phyloP scores from a whole-genome alignment of 345 rosid genomes.

The Camelina laxa region DNA sequence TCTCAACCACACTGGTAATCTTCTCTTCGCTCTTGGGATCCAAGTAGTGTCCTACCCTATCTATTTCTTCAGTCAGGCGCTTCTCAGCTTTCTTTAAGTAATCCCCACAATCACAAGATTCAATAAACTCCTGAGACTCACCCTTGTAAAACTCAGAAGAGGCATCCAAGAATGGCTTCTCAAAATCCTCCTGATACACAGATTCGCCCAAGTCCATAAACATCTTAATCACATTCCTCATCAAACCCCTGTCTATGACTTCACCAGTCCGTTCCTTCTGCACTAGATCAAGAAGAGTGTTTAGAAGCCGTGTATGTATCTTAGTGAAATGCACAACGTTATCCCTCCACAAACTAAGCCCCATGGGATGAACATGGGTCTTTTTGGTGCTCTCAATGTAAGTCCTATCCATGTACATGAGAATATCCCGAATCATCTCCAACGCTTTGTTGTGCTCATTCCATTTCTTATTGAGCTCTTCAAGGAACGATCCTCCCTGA shows the following conservation, averaged over 20 bases:
- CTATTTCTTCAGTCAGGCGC: constrained; percentile 93
- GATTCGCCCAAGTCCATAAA: constrained; percentile 90
- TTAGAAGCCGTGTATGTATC: constrained; percentile 73
- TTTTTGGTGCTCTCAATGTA: constrained; percentile 76
- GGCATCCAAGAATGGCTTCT: constrained; percentile 86
- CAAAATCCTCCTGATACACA: constrained; percentile 97
- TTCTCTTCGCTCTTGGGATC: constrained; percentile 86
- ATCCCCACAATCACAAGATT: constrained; percentile 93
- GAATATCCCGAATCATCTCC: constrained; percentile 96
- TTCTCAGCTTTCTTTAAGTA: constrained; percentile 90
- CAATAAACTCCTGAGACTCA: constrained; percentile 93
- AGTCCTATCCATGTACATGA: constrained; percentile 99
- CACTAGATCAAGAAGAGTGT: constrained; percentile 85
- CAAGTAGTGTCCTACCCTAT: constrained; percentile 91
- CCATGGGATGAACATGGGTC: constrained; percentile 94
- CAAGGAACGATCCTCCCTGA: constrained; percentile 88
- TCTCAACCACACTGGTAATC: constrained; percentile 96
- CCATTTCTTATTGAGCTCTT: constrained; percentile 97
- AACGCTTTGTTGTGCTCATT: constrained; percentile 96
- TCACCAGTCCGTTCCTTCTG: constrained; percentile 85
- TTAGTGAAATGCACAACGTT: constrained; percentile 72
- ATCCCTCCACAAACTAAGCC: constrained; percentile 92
- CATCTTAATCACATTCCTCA: constrained; percentile 95
- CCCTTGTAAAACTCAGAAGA: constrained; percentile 90
- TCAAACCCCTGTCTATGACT: constrained; percentile 88